Evolutionary conservation across 345 rosid species (phyloP).

Genomic region (Stellera chamaejasme): DNA sequence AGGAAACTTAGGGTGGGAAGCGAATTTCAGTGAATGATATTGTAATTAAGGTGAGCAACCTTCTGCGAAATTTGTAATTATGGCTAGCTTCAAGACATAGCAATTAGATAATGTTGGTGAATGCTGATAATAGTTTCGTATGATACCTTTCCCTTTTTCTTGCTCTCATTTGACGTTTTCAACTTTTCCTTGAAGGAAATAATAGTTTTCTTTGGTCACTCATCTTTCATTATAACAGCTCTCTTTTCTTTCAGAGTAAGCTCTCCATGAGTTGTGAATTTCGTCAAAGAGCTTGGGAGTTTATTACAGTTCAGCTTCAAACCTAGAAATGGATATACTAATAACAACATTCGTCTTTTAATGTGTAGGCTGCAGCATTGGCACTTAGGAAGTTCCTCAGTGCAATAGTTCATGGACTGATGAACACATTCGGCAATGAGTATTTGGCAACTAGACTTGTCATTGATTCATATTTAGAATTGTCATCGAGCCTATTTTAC

Average conservation of each 20-base stretch:
- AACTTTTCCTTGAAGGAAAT: too few relatives aligned
- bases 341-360: neutral
- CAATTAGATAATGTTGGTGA: neutral
- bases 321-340: neutral
- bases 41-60: conserved; percentile 74
- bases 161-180: too few relatives aligned
- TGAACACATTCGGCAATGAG: conserved; percentile 90
- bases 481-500: conserved; percentile 8
- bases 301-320: too few relatives aligned
- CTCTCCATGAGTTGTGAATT: too few relatives aligned
- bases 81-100: neutral
- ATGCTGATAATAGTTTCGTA: neutral
- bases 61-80: conserved; percentile 1
- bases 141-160: too few relatives aligned
- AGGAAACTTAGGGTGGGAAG: conserved; percentile 89
- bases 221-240: too few relatives aligned
- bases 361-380: conserved; percentile 85
- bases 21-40: conserved; percentile 90
- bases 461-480: neutral
- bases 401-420: conserved; percentile 99
- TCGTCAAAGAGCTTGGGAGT: too few relatives aligned
- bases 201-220: too few relatives aligned
- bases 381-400: conserved; percentile 87
- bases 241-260: too few relatives aligned
- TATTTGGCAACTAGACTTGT: conserved; percentile 10